Base-by-base conservation (phyloP, 2,329 filamentous ascomycete genomes). In the Hymenoscyphus fructigenus region DNA sequence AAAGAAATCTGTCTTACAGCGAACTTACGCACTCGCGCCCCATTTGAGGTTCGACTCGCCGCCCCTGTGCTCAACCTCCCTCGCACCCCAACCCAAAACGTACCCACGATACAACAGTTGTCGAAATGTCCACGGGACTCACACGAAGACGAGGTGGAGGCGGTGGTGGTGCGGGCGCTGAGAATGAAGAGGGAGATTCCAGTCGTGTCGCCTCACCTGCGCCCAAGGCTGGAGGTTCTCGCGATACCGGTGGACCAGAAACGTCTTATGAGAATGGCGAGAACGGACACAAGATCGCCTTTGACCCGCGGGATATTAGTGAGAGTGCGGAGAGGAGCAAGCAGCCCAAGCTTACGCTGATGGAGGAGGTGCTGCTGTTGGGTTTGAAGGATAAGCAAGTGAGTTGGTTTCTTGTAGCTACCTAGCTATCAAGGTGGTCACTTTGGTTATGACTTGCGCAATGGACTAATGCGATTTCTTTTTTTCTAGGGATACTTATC, bases 301-400 rank as follows among this genome's bases (percentile, higher is more conserved):
- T 92, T 78, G 95, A 99, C 79, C 95, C 95, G 66, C 86, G 94
- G 79, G 95, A 99, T 79, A 96, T 99, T 75, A 96, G 90, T 81
- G 95, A 99, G 84, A 97, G 88, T 79, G 92, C 91, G 72, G 95
- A 99, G 83, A 85, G 95, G 77, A 95, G 87, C 85, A 98, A 97
- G 83, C 94, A 98, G 83, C 95, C 95, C 58, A 99, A 98, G 84
- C 83, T 99, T 77, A 99, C 95, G 47, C 83, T 99, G 77, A 99
- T 99, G 95, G 95, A 99, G 82, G 95, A 99, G 81, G 90, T 99
- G 62, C 84, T 99, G 76, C 83, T 99, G 74, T 86, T 99, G 79
- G 95, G 95, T 12, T 82, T 99, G 75, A 99, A 99, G 81, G 95
- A 99, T 80, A 99, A 98, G 83, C 95, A 99, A 88, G 93, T 97